phyloP scores from a whole-genome alignment of 768 basidiomycete genomes.

The Auricularia sp. region DNA sequence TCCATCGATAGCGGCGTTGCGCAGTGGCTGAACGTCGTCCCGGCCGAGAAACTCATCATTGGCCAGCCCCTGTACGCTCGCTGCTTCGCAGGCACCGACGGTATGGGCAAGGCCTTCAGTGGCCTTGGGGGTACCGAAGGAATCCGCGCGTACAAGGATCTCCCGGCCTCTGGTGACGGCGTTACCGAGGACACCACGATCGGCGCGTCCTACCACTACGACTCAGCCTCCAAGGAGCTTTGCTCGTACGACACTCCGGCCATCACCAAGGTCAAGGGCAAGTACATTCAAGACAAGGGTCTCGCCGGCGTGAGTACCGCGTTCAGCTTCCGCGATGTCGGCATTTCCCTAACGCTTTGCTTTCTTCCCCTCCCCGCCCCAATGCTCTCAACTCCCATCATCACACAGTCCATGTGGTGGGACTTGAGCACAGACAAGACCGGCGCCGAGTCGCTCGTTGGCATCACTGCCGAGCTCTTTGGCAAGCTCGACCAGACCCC shows the following conservation, averaged over 20 bases:
- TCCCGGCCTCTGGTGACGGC: slow-evolving; percentile 14
- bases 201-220: slow-evolving; percentile 25
- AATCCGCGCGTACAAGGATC: slow-evolving; percentile 24
- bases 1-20: slow-evolving; percentile 22
- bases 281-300: slow-evolving; percentile 20
- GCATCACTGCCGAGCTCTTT: background rate
- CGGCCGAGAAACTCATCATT: slow-evolving; percentile 23
- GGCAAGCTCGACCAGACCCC: slow-evolving; percentile 2
- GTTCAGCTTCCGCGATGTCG: background rate
- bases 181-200: slow-evolving; percentile 20
- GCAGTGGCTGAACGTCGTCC: slow-evolving; percentile 18
- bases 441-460: slow-evolving; percentile 7
- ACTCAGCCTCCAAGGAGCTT: slow-evolving; percentile 18
- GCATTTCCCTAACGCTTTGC: background rate
- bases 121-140: slow-evolving; percentile 22
- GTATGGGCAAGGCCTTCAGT: slow-evolving; percentile 19
- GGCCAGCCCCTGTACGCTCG: slow-evolving; percentile 27
- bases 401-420: slow-evolving; percentile 5
- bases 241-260: slow-evolving; percentile 25
- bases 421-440: slow-evolving; percentile 5
- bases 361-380: too few species aligned
- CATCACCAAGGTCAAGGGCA: slow-evolving; percentile 20
- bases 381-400: too few species aligned
- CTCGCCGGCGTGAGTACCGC: slow-evolving; percentile 20
- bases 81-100: slow-evolving; percentile 23